A percentile compares a stretch with the other conserved stretches of the same genome.
Conservation (phyloP, 768 basidiomycete species). For the Pleurotus citrinopileatus region DNA sequence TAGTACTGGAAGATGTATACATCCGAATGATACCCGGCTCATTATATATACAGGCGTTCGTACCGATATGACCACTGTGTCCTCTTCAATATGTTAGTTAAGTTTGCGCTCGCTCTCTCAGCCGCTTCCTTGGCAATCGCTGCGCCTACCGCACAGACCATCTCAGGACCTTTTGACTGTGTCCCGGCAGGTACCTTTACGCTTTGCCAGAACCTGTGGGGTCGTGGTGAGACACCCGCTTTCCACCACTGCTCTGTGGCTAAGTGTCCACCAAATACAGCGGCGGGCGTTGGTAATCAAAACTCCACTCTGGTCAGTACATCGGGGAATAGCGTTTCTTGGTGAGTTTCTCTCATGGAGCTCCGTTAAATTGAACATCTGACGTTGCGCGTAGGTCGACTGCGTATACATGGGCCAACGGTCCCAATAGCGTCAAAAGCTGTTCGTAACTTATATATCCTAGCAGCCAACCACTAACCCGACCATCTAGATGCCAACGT, state of each 20-base stretch:
- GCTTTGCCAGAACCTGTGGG: slow-evolving; percentile 61
- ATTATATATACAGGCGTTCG: no score
- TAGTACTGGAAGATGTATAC: no score
- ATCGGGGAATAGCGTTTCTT: slow-evolving; percentile 39
- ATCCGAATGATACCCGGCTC: no score
- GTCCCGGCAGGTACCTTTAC: slow-evolving; percentile 43
- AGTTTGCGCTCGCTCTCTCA: neutral
- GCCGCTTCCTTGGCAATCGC: slow-evolving; percentile 8
- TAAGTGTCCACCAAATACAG: slow-evolving; percentile 18
- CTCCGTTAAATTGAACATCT: neutral
- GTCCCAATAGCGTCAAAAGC: slow-evolving; percentile 51
- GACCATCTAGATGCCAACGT: slow-evolving; percentile 45
- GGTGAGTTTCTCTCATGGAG: slow-evolving; percentile 23
- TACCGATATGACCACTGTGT: no score
- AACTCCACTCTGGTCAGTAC: slow-evolving; percentile 41
- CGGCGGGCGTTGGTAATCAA: slow-evolving; percentile 45
- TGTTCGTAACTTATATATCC: slow-evolving; percentile 32
- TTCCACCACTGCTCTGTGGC: neutral
- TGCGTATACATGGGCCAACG: slow-evolving; percentile 49
- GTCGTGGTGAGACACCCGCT: slow-evolving; percentile 28
- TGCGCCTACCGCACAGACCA: slow-evolving; percentile 30
- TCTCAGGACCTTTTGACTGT: slow-evolving; percentile 44
- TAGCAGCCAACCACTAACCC: neutral
- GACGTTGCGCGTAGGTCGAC: slow-evolving; percentile 27
- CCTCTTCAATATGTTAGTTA: neutral